Evolutionary conservation across 495 filamentous ascomycete genomes (phyloP).

Genomic region (Talaromyces ruber): DNA sequence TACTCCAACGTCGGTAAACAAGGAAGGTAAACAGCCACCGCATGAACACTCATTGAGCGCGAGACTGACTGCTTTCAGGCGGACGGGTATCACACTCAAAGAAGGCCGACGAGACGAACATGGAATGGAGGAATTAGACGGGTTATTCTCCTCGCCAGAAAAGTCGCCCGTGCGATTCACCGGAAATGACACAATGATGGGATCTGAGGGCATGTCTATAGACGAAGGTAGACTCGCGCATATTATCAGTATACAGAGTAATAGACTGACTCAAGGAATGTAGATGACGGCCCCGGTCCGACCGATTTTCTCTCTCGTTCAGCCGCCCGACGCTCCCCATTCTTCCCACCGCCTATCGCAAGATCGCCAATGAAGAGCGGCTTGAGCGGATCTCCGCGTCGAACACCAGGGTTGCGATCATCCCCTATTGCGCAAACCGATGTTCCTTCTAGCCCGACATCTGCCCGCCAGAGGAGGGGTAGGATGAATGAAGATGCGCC

Average conservation of each 20-base stretch:
- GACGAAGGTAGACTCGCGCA: conserved; percentile 30
- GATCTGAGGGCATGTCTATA: conserved; percentile 41
- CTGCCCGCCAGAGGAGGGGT: conserved; percentile 4
- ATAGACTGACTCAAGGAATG: not conserved
- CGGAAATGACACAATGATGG: conserved; percentile 24
- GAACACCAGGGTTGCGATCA: conserved; percentile 32
- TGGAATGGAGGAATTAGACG: conserved; percentile 79
- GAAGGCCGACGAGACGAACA: conserved; percentile 84
- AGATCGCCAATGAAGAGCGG: conserved; percentile 39
- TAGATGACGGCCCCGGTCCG: conserved; percentile 34
- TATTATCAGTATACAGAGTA: not conserved
- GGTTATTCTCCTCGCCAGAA: conserved; percentile 82
- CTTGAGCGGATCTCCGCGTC: conserved; percentile 31
- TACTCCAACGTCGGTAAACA: conserved; percentile 56
- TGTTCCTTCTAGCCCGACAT: conserved; percentile 28
- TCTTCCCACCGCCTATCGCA: conserved; percentile 26
- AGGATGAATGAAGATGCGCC: not conserved
- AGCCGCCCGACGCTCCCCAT: conserved; percentile 21
- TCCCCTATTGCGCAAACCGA: conserved; percentile 27
- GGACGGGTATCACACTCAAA: conserved; percentile 77
- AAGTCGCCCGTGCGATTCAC: conserved; percentile 43
- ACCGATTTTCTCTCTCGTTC: conserved; percentile 30
- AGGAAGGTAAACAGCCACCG: conserved; percentile 42
- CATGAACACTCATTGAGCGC: not conserved
- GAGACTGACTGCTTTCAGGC: conserved; percentile 29